Percentiles rank a stretch among this genome's conserved stretches.
Evolutionary conservation across 2,329 filamentous ascomycete species (phyloP).

Genomic region (Fusarium falciforme): DNA sequence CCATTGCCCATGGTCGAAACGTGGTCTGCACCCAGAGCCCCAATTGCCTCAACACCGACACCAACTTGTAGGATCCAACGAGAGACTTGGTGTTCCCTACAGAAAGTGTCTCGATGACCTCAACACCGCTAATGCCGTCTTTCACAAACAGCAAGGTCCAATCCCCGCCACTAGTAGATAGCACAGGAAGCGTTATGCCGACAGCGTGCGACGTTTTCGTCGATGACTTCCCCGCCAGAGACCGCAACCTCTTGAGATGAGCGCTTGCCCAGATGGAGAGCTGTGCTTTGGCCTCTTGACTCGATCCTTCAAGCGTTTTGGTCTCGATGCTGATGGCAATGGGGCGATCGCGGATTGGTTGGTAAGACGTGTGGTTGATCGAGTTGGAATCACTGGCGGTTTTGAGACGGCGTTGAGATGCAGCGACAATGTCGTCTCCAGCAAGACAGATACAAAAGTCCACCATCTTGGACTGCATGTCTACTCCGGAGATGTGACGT

Average conservation of each 20-base stretch:
- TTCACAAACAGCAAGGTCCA: background rate
- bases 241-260: background rate
- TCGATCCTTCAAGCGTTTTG: background rate
- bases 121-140: background rate
- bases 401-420: background rate
- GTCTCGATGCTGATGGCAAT: background rate
- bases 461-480: background rate
- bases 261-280: background rate
- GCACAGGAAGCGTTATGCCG: background rate
- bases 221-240: background rate
- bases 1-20: background rate
- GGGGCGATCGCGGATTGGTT: background rate
- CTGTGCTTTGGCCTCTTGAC: background rate
- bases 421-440: background rate
- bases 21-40: background rate
- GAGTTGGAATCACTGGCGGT: background rate
- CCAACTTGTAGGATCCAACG: background rate
- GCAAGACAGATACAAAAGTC: background rate
- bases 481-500: background rate
- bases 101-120: background rate
- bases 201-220: background rate
- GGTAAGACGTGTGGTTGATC: background rate
- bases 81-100: background rate
- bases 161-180: background rate
- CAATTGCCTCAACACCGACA: background rate